Evolutionary conservation across 768 basidiomycete genomes (phyloP).

Genomic region (Naganishia onofrii): DNA sequence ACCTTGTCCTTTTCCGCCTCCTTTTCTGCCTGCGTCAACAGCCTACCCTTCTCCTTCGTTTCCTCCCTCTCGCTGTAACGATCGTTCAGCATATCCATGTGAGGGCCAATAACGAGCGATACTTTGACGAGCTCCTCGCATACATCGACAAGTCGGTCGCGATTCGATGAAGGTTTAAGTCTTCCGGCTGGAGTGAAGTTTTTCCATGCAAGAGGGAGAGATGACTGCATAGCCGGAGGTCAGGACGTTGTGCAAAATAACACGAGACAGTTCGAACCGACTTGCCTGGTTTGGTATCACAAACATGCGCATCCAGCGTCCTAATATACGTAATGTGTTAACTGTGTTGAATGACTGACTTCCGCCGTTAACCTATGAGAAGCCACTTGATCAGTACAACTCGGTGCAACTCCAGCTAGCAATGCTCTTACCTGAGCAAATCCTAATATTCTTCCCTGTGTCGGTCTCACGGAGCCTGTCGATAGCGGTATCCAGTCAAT

Average conservation of each 20-base stretch:
- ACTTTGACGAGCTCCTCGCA: constrained; percentile 52
- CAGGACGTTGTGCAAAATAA: neutral
- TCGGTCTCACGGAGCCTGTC: constrained; percentile 49
- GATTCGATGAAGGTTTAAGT: constrained; percentile 48
- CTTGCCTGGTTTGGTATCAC: constrained; percentile 41
- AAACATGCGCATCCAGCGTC: constrained; percentile 52
- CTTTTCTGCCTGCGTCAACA: constrained; percentile 49
- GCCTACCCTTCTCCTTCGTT: constrained; percentile 40
- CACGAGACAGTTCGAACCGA: neutral
- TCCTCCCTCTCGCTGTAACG: constrained; percentile 49
- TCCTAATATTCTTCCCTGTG: constrained; percentile 50
- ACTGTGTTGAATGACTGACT: constrained; percentile 51
- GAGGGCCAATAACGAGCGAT: constrained; percentile 42
- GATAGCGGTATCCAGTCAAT: constrained; percentile 53
- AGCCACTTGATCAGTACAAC: neutral
- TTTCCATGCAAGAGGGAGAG: constrained; percentile 50
- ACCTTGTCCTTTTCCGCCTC: constrained; percentile 41
- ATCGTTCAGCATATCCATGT: constrained; percentile 41
- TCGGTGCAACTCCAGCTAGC: constrained; percentile 23
- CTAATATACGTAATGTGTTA: constrained; percentile 47
- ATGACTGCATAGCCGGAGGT: constrained; percentile 41
- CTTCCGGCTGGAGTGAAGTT: constrained; percentile 43
- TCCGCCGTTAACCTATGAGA: constrained; percentile 38
- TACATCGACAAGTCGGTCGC: constrained; percentile 52
- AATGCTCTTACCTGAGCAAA: constrained; percentile 47